Base-by-base conservation (phyloP, 2,329 filamentous ascomycete genomes). In the Talaromyces funiculosus region DNA sequence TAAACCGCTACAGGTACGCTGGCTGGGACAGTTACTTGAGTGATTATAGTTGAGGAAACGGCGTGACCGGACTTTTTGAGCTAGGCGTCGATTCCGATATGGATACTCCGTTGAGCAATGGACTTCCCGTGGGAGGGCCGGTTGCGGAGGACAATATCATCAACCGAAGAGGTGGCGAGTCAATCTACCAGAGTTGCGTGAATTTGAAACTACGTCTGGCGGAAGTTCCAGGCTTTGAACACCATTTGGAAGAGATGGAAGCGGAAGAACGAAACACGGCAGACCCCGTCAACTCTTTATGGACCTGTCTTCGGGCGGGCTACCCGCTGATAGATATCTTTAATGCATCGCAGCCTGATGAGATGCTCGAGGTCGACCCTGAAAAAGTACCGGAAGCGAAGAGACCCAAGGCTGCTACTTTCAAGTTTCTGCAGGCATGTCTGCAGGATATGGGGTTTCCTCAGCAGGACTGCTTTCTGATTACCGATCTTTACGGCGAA, bases 121-220 rank as follows among this genome's bases (percentile, higher is more conserved):
- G 72, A 62, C 69, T 67, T 62, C 74, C 75, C 56, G 67, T 90
- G 59, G 71, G 73, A 63, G 71, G 68, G 62, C 74, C 75, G 59
- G 67, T 90, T 69, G 89, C 92, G 63, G 91, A 89, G 62, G 84
- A 90, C 74, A 97, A 96, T 75, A 96, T 99, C 74, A 96, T 99
- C 81, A 99, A 99, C 78, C 90, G 93, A 76, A 90, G 90, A 73
- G 94, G 92, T 73, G 92, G 96, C 73, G 92, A 94, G 66, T 97
- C 92, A 10, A 85, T 99, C 24, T 99, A 96, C 76, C 93, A 97
- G 76, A 96, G 96, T 74, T 97, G 94, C 74, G 84, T 96, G 66
- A 86, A 88, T 58, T 81, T 97, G 63, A 90, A 90, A 72, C 86
- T 88, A 77, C 86, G 94, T 64, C 80, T 99, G 63, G 83, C 86